Evolutionary conservation across 1,139 yeast genomes (phyloP), one percentile per base, ranked within the genome.

Genomic region (Debaryomyces fabryi): DNA sequence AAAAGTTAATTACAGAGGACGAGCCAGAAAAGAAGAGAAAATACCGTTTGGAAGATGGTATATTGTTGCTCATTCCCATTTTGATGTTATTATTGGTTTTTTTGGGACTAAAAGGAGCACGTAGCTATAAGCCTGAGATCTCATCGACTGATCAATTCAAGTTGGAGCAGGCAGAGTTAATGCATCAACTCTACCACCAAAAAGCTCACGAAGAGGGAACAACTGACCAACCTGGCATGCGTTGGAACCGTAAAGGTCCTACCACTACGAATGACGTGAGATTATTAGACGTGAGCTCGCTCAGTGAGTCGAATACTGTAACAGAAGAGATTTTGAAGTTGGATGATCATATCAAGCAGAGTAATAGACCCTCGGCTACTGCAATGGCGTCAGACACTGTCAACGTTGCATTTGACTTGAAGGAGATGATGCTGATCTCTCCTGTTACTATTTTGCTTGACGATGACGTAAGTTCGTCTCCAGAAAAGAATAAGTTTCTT

Each of bases 391-490:
- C 27, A n/a, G 35, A 37, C 10, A 24, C 13, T 10, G 21, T 29
- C 13, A 29, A 44, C 9, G 39, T 39, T 4, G 20, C 29, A 10
- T 27, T 23, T 20, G 47, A 44, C 33, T 38, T 46, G 39, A 42
- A 34, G 18, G 49, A 46, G 15, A 46, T 46, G 38, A 24, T 42
- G 34, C 39, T 42, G 46, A 40, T 32, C 29, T 23, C 46, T 4
- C 43, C 49, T 10, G 39, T 42, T 23, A 46, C 39, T 18, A 23
- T 42, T 12, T 36, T 46, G 30, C 29, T 46, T 20, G 45, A 36
- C n/a, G 48, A 42, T 20, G 35, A 27, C 2, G 15, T 15, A 18
- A 12, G 12, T 91, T 86, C 71, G 88, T 18, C 40, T 10, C 42
- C 50, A 10, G 52, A 59, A 50, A 58, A 56, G 23, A 20, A 7